These are phyloP conservation scores for Phytopythium aichiense DNA, from an alignment of 352 stramenopile genomes.

Conservation along the genomic window DNA sequence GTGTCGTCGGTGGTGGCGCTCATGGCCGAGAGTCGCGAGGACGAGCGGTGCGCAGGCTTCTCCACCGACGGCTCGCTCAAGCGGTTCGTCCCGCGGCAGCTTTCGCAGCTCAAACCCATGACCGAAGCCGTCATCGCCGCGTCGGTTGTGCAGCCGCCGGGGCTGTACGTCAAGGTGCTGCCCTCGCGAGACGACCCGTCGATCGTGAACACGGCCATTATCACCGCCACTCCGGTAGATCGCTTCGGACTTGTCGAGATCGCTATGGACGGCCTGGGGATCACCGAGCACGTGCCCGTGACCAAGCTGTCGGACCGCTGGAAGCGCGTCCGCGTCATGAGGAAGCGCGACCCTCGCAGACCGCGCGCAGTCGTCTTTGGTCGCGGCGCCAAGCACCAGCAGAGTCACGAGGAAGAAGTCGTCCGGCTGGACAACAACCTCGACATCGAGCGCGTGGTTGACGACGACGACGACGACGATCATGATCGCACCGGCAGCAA, in stretches of 20 bases:
- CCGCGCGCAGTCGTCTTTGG: slow-evolving; percentile 49
- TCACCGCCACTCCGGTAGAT: slow-evolving; percentile 43
- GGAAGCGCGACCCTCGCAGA: slow-evolving; percentile 26
- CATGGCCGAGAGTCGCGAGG: slow-evolving; percentile 53
- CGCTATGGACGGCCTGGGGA: slow-evolving; percentile 48
- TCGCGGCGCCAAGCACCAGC: slow-evolving; percentile 11
- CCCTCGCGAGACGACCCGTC: slow-evolving; percentile 35
- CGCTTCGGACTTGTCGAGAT: slow-evolving; percentile 60
- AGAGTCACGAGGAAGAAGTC: slow-evolving; percentile 13
- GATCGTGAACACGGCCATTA: slow-evolving; percentile 50
- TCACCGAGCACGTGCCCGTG: slow-evolving; percentile 45
- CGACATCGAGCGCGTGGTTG: slow-evolving; percentile 30
- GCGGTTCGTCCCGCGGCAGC: slow-evolving; percentile 65
- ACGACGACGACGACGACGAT: slow-evolving; percentile 27
- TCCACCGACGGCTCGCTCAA: slow-evolving; percentile 71
- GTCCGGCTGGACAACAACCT: slow-evolving; percentile 20
- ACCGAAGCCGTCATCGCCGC: neutral
- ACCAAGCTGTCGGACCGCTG: slow-evolving; percentile 58
- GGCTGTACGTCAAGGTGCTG: slow-evolving; percentile 61
- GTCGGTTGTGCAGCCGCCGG: slow-evolving; percentile 26
- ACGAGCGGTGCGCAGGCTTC: slow-evolving; percentile 73
- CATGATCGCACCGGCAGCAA: slow-evolving; percentile 19
- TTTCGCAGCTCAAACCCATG: slow-evolving; percentile 70
- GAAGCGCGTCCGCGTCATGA: slow-evolving; percentile 51
- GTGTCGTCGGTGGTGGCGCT: slow-evolving; percentile 29